A percentile compares a stretch with the other conserved stretches of the same genome.
These are phyloP conservation scores for Magnolia changhungtana DNA, from an alignment of 164 flowering plant species.

Conservation along the genomic window DNA sequence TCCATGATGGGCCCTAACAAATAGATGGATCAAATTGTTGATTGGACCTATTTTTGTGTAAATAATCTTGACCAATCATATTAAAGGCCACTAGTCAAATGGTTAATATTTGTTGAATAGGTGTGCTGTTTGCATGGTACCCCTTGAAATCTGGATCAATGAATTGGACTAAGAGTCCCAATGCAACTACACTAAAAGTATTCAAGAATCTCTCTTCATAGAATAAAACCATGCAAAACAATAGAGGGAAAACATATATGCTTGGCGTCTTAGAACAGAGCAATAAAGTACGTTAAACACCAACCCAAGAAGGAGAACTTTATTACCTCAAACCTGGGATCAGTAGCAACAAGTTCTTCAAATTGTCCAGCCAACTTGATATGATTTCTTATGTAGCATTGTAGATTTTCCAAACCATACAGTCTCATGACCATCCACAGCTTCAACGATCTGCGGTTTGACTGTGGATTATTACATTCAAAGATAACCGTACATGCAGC, in stretches of 20 bases:
- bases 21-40: no score
- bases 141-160: no score
- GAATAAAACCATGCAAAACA: not conserved
- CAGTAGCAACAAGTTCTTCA: constrained; percentile 66
- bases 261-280: not conserved
- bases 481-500: not conserved
- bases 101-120: no score
- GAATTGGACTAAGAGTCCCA: no score
- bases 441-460: constrained; percentile 65
- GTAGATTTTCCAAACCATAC: constrained; percentile 80
- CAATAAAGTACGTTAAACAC: not conserved
- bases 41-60: no score
- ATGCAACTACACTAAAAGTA: no score
- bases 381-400: constrained; percentile 77
- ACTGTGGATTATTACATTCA: not conserved
- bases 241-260: not conserved
- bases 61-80: no score
- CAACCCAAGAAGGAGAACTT: no score
- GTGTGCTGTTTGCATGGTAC: no score
- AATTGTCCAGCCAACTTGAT: constrained; percentile 65
- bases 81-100: no score
- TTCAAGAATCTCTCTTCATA: no score
- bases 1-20: no score
- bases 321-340: constrained; percentile 80
- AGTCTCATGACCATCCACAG: constrained; percentile 92